Conservation (phyloP, 306 rosid species). For the Luffa acutangula region DNA sequence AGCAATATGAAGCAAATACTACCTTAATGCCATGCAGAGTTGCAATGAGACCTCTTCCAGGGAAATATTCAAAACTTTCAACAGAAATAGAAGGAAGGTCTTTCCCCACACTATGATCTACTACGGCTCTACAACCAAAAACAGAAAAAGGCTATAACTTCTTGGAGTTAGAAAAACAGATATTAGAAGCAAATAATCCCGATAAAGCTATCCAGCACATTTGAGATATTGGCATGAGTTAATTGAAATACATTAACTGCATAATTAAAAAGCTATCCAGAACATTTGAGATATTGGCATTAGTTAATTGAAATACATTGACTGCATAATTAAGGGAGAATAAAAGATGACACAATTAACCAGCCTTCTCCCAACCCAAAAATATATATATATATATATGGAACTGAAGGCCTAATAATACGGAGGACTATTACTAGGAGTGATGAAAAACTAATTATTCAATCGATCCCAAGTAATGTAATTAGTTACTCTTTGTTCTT, state of each 20-base stretch:
- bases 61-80: constrained; percentile 90
- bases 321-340: neutral
- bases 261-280: too few relatives aligned
- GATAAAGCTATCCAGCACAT: neutral
- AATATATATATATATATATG: neutral
- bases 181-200: neutral
- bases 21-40: constrained; percentile 76
- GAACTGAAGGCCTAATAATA: neutral
- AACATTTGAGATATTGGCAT: too few relatives aligned
- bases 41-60: constrained; percentile 88
- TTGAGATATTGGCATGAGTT: neutral
- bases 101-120: constrained; percentile 87
- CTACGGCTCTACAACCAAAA: constrained; percentile 79
- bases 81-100: constrained; percentile 90
- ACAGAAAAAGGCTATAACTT: neutral
- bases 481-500: neutral
- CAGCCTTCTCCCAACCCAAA: neutral
- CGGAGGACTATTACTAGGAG: neutral
- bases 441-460: neutral
- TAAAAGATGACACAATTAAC: neutral
- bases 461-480: neutral
- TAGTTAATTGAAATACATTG: neutral
- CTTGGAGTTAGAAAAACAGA: neutral
- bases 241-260: neutral
- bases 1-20: constrained; percentile 4